phyloP scores from a whole-genome alignment of 805 yeast species.

The Starmerella bacillaris region DNA sequence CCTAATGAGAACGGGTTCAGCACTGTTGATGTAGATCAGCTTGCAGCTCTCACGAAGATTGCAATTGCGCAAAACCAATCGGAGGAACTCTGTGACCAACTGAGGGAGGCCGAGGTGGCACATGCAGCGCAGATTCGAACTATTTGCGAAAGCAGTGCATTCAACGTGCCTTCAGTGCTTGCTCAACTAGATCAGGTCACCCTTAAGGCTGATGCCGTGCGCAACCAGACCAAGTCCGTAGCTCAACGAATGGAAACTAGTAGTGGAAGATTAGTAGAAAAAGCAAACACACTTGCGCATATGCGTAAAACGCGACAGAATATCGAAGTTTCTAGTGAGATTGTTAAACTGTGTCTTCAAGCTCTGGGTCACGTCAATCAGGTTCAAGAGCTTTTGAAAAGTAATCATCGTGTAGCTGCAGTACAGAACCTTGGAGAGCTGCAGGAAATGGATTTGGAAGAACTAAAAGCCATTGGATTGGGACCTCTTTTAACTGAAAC shows the following conservation, averaged over 20 bases:
- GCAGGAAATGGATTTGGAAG: slow-evolving; percentile 48
- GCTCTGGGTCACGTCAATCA: slow-evolving; percentile 74
- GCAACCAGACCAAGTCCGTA: slow-evolving; percentile 38
- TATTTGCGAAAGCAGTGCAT: slow-evolving; percentile 44
- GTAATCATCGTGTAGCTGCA: slow-evolving; percentile 66
- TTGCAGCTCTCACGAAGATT: slow-evolving; percentile 55
- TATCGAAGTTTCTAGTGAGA: slow-evolving; percentile 51
- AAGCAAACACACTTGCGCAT: slow-evolving; percentile 13
- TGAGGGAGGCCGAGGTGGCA: slow-evolving; percentile 39
- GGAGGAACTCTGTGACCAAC: slow-evolving; percentile 35
- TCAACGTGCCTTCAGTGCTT: slow-evolving; percentile 32
- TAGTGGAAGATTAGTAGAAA: slow-evolving; percentile 44
- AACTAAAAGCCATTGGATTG: slow-evolving; percentile 50
- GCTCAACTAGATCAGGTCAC: slow-evolving; percentile 47
- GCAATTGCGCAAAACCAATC: slow-evolving; percentile 40
- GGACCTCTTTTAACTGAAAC: slow-evolving; percentile 55
- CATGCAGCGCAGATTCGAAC: slow-evolving; percentile 48
- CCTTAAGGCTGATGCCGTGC: slow-evolving; percentile 36
- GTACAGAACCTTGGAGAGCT: slow-evolving; percentile 65
- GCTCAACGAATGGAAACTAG: slow-evolving; percentile 42
- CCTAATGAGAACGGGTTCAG: neutral
- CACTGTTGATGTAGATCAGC: slow-evolving; percentile 43
- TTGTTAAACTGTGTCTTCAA: slow-evolving; percentile 55
- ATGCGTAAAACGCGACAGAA: slow-evolving; percentile 28
- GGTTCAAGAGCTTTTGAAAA: slow-evolving; percentile 61